Percentiles rank a stretch among this genome's conserved stretches.
Conservation (phyloP, 208 protist species). For the Endotrypanum monterogeii region DNA sequence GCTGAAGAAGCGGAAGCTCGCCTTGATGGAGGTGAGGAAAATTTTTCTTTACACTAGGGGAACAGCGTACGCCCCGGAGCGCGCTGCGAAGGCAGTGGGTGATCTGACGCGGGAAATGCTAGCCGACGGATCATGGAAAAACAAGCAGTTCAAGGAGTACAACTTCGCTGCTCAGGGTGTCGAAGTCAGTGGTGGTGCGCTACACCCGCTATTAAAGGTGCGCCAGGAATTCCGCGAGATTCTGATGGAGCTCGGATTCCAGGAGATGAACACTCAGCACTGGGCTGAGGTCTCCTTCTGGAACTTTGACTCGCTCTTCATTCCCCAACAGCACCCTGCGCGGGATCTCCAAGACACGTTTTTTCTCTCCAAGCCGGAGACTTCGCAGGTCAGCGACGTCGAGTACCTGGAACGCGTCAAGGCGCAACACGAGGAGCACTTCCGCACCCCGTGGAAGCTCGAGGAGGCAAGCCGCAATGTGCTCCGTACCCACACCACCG, state of each 20-base stretch:
- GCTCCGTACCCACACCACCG: slow-evolving; percentile 99
- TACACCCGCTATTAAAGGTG: slow-evolving; percentile 99
- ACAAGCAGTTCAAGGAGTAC: slow-evolving; percentile 95
- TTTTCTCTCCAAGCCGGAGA: slow-evolving; percentile 96
- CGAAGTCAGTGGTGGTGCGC: slow-evolving; percentile 87
- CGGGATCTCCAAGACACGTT: slow-evolving; percentile 99
- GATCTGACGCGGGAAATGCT: slow-evolving; percentile 97
- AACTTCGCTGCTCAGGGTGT: slow-evolving; percentile 96
- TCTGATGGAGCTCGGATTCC: slow-evolving; percentile 99
- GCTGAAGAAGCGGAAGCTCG: slow-evolving; percentile 94
- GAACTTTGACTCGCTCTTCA: slow-evolving; percentile 99
- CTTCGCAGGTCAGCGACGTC: slow-evolving; percentile 38
- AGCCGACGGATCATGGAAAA: slow-evolving; percentile 93
- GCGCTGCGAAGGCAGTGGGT: slow-evolving; percentile 70
- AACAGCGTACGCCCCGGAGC: slow-evolving; percentile 61
- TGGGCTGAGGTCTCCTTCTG: slow-evolving; percentile 99
- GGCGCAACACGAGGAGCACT: slow-evolving; percentile 93
- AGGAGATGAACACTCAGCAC: slow-evolving; percentile 99
- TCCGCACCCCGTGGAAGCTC: slow-evolving; percentile 94
- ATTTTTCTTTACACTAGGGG: slow-evolving; percentile 86
- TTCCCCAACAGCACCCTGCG: slow-evolving; percentile 99
- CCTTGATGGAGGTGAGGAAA: slow-evolving; percentile 73
- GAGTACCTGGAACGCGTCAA: slow-evolving; percentile 95
- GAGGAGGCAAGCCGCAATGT: slow-evolving; percentile 97
- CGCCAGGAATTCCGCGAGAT: slow-evolving; percentile 98